Evolutionary conservation across 352 stramenopile species (phyloP).

Genomic region (Phytophthora tubulina): DNA sequence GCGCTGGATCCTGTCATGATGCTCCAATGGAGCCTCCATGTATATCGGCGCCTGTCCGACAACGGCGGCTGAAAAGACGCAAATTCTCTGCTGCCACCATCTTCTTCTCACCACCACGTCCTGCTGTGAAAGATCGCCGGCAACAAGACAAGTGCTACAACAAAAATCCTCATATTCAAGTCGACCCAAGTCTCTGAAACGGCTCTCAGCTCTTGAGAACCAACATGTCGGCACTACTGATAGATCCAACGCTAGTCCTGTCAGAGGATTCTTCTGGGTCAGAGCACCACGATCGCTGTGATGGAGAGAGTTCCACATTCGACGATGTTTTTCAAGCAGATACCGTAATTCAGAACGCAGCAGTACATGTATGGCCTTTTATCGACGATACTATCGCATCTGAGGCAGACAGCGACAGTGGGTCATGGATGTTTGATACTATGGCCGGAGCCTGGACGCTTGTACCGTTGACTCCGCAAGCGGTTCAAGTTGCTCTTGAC

Average conservation of each 20-base stretch:
- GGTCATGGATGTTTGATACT: constrained; percentile 21
- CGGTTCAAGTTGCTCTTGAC: constrained; percentile 43
- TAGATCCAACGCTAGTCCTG: constrained; percentile 1
- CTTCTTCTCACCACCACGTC: neutral
- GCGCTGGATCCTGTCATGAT: constrained; percentile 13
- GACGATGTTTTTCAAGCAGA: neutral
- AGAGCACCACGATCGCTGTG: constrained; percentile 18
- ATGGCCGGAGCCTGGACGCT: constrained; percentile 35
- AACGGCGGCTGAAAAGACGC: constrained; percentile 25
- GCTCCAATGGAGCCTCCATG: neutral
- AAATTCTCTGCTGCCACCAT: constrained; percentile 6
- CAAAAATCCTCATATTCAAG: neutral
- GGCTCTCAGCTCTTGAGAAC: neutral
- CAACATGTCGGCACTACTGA: constrained; percentile 12
- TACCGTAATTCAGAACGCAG: neutral
- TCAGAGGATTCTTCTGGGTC: neutral
- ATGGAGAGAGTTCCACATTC: constrained; percentile 20
- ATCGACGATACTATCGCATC: constrained; percentile 2
- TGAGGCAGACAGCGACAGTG: neutral
- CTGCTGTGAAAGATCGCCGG: constrained; percentile 8
- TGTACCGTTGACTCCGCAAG: constrained; percentile 29
- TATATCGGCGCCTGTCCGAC: constrained; percentile 27
- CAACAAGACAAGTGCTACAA: constrained; percentile 13
- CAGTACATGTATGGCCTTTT: constrained; percentile 4
- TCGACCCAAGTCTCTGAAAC: too few species aligned